These are phyloP conservation scores for Meyerozyma smithsonii DNA, from an alignment of 1,139 yeast species.

Conservation along the genomic window DNA sequence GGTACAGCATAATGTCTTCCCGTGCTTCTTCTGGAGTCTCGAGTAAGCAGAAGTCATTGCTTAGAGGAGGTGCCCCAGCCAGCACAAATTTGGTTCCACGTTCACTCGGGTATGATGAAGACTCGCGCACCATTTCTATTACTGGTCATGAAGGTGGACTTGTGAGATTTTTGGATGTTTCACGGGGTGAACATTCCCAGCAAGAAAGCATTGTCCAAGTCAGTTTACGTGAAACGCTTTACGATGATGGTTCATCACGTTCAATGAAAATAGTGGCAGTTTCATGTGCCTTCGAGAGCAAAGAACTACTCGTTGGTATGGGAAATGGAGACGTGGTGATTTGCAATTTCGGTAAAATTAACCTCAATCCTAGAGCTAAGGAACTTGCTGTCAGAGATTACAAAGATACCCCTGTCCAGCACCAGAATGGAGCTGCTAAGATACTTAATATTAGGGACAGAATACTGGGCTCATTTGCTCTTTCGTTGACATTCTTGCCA, in stretches of 20 bases:
- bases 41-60: conserved; percentile 33
- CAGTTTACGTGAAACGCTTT: conserved; percentile 32
- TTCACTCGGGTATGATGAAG: conserved; percentile 52
- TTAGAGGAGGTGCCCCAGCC: conserved; percentile 78
- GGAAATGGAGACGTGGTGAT: conserved; percentile 71
- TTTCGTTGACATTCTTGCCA: conserved; percentile 56
- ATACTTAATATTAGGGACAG: conserved; percentile 29
- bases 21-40: conserved; percentile 35
- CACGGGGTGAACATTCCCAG: conserved; percentile 70
- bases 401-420: conserved; percentile 26
- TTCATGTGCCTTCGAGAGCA: conserved; percentile 71
- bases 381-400: conserved; percentile 20
- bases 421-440: conserved; percentile 32
- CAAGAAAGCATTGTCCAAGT: conserved; percentile 38
- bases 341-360: conserved; percentile 60
- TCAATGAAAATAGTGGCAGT: conserved; percentile 49
- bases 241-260: conserved; percentile 21
- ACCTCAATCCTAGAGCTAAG: conserved; percentile 13
- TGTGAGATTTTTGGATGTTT: conserved; percentile 75
- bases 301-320: conserved; percentile 72
- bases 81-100: conserved; percentile 28
- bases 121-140: conserved; percentile 55
- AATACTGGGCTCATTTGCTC: conserved; percentile 29
- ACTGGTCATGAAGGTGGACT: conserved; percentile 84
- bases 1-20: conserved; percentile 66